These are phyloP conservation scores for Malassezia yamatoensis DNA, from an alignment of 1,284 basidiomycete genomes.

Conservation along the genomic window DNA sequence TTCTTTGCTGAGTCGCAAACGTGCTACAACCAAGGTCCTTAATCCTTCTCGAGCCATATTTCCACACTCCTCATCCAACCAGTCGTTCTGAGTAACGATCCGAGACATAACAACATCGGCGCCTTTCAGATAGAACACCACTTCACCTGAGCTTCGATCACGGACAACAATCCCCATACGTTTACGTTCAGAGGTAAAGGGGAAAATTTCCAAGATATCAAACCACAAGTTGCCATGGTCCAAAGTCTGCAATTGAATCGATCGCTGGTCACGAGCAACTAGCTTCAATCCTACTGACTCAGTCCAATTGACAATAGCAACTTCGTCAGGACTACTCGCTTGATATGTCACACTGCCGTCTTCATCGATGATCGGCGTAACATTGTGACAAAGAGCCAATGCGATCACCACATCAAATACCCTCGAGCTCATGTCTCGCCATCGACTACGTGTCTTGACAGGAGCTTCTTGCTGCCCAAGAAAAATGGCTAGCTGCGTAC, in stretches of 20 bases:
- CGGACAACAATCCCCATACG: constrained; percentile 96
- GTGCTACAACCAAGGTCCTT: constrained; percentile 81
- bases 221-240: constrained; percentile 54
- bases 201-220: constrained; percentile 87
- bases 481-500: constrained; percentile 70
- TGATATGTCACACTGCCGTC: constrained; percentile 91
- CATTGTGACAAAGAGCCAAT: constrained; percentile 91
- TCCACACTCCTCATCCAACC: constrained; percentile 95
- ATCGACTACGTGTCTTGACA: constrained; percentile 51
- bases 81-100: constrained; percentile 92
- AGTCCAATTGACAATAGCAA: constrained; percentile 97
- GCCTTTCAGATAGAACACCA: constrained; percentile 88
- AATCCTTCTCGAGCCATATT: constrained; percentile 98
- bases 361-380: constrained; percentile 87
- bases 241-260: constrained; percentile 54
- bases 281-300: constrained; percentile 84
- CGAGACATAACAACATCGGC: constrained; percentile 92
- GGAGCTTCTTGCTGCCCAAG: constrained; percentile 50
- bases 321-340: constrained; percentile 96
- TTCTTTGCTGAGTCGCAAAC: constrained; percentile 64
- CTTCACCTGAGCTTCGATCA: constrained; percentile 64
- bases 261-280: constrained; percentile 73
- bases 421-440: constrained; percentile 86
- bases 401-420: constrained; percentile 89
- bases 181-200: constrained; percentile 93